These are phyloP conservation scores for Raffaelea albimanens DNA, from an alignment of 2,329 filamentous ascomycete species.

Conservation along the genomic window DNA sequence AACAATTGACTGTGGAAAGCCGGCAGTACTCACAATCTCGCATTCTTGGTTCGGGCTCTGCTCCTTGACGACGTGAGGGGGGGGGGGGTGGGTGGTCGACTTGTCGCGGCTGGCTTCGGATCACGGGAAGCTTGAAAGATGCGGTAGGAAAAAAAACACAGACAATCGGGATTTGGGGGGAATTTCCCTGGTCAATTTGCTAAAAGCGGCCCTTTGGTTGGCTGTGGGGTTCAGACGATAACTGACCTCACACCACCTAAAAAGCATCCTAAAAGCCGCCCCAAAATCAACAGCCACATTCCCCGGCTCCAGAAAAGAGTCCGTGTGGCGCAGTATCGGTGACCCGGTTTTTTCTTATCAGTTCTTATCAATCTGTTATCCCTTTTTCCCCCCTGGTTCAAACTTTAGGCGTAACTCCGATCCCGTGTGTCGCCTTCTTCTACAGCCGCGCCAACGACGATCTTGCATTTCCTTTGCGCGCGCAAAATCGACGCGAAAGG, in stretches of 20 bases:
- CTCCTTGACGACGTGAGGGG: background rate
- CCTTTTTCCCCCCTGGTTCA: too few species aligned
- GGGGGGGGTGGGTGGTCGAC: background rate
- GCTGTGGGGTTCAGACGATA: background rate
- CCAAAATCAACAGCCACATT: background rate
- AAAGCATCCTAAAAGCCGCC: too few species aligned
- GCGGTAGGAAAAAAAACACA: background rate
- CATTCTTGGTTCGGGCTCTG: too few species aligned
- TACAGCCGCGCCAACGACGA: background rate
- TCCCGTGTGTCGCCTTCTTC: background rate
- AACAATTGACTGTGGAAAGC: background rate
- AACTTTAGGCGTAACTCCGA: background rate
- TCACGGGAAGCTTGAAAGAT: background rate
- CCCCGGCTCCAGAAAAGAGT: too few species aligned
- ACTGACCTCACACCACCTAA: slow-evolving; percentile 5
- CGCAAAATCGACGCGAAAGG: too few species aligned
- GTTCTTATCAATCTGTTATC: too few species aligned
- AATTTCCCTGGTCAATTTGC: background rate
- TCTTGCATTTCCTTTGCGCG: background rate
- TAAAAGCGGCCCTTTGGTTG: slow-evolving; percentile 9
- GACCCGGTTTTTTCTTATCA: too few species aligned
- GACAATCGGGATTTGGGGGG: background rate
- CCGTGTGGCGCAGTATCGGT: background rate
- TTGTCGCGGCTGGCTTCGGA: too few species aligned
- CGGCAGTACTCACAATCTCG: background rate